Base-by-base conservation (phyloP, 768 basidiomycete species). In the Collybia mongolica region DNA sequence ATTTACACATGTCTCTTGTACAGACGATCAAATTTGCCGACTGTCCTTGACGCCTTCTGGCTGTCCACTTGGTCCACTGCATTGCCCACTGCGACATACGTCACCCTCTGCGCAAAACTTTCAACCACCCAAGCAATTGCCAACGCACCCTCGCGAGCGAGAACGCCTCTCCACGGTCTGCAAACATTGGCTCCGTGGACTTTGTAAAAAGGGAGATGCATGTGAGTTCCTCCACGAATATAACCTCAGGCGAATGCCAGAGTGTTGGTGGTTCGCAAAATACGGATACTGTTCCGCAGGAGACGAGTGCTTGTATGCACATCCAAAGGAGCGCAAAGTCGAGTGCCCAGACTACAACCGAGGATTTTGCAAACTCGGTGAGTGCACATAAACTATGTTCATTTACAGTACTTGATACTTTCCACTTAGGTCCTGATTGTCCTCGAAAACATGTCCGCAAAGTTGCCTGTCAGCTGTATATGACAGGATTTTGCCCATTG, bases 161-260 rank as follows among this genome's bases (percentile, higher is more conserved):
- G 90, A 92, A 58, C 81, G 90, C 38, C 75, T 93, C 38, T 82
- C 88, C 18, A 97, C 96, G 2, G 95, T 99, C 15, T 99, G 97
- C 74, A 98, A 98, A 71, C 97, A 98, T 72, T 98, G 96, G 90
- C 82, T 99, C 38, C 83, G 97, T 49, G 97, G 97, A 12, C 77
- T 99, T 15, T 98, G 97, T 72, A 98, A 98, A 73, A 98, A 98
- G 68, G 96, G 94, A 46, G 90, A 95, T 64, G 87, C 89, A 20
- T 99, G 97, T 72, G 97, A 98, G 72, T 99, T 98, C 69, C 79
- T 98, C 64, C 97, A 99, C 71, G 97, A 98, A 72, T 99, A 98
- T 75, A 97, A 98, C 66, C 79, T 99, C 44, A 75, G 97, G 52
- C 87, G 92, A 53, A 98, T 98, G 95, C 97, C 97, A 5, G 93